These are phyloP conservation scores for Noccaea caerulescens DNA, from an alignment of 345 rosid genomes.

Conservation along the genomic window DNA sequence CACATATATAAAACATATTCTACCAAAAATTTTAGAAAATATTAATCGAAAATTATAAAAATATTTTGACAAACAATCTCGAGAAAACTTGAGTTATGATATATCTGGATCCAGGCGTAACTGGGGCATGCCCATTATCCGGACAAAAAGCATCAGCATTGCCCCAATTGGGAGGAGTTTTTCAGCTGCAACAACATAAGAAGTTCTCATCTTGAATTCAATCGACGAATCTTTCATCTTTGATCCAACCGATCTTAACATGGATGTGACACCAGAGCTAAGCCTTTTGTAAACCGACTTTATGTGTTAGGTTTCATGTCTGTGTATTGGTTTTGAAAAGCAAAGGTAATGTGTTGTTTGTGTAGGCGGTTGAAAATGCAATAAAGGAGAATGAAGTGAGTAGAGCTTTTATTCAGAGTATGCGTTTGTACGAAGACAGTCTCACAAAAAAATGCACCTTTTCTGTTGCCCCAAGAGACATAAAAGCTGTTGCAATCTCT, in stretches of 20 bases:
- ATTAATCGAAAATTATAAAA: too few species aligned
- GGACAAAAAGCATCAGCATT: constrained; percentile 80
- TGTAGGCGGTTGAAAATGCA: constrained; percentile 81
- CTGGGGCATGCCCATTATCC: constrained; percentile 75
- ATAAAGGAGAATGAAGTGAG: constrained; percentile 62
- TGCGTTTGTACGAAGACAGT: constrained; percentile 88
- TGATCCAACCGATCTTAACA: too few species aligned
- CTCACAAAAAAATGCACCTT: constrained; percentile 78
- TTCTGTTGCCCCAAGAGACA: constrained; percentile 67
- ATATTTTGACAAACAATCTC: constrained; percentile 70
- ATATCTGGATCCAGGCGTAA: constrained; percentile 90
- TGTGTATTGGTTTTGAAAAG: constrained; percentile 10
- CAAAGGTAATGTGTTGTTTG: constrained; percentile 28
- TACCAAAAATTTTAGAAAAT: too few species aligned
- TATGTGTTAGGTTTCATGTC: not conserved
- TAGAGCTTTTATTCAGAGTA: constrained; percentile 80
- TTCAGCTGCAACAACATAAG: constrained; percentile 90
- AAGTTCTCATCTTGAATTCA: constrained; percentile 85
- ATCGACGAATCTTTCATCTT: constrained; percentile 90
- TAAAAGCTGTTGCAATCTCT: constrained; percentile 70
- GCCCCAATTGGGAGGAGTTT: constrained; percentile 95
- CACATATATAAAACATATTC: too few species aligned
- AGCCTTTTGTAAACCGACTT: constrained; percentile 15
- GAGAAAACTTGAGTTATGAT: too few species aligned
- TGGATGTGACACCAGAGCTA: constrained; percentile 97